Evolutionary conservation across 768 basidiomycete genomes (phyloP).

Genomic region (Kwoniella dejecticola): DNA sequence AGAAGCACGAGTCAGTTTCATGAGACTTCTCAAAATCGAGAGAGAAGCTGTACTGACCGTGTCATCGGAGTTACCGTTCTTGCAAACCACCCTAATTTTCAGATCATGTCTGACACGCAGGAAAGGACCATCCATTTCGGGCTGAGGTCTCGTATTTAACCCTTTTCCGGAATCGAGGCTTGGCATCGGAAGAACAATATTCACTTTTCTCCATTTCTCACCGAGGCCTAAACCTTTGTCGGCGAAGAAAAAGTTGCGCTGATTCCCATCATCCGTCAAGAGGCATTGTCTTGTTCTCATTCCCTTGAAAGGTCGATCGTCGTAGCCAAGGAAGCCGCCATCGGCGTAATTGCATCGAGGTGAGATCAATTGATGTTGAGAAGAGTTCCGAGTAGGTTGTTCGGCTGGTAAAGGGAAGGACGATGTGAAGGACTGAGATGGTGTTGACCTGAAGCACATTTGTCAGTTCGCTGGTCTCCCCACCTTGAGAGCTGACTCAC

Average conservation of each 20-base stretch:
- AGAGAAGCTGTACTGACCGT: constrained; percentile 15
- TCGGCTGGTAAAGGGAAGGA: constrained; percentile 44
- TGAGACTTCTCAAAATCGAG: background rate
- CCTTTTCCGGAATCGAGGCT: constrained; percentile 6
- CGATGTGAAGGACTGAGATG: constrained; percentile 31
- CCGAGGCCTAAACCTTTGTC: constrained; percentile 47
- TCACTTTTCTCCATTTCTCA: constrained; percentile 51
- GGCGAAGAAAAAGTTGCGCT: constrained; percentile 51
- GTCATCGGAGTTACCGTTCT: constrained; percentile 14
- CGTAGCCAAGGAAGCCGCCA: constrained; percentile 20
- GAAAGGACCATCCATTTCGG: constrained; percentile 50
- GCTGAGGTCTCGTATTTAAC: constrained; percentile 26
- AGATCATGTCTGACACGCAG: constrained; percentile 48
- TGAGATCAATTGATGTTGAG: constrained; percentile 32
- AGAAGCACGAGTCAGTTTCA: background rate
- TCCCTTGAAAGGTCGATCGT: constrained; percentile 17
- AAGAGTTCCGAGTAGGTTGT: constrained; percentile 40
- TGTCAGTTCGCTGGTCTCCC: constrained; percentile 2
- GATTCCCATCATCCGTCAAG: constrained; percentile 44
- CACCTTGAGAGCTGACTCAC: constrained; percentile 27
- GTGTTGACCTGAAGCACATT: constrained; percentile 28
- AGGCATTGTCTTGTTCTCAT: constrained; percentile 31
- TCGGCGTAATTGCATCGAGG: constrained; percentile 35
- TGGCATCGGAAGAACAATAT: constrained; percentile 53
- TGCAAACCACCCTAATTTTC: constrained; percentile 49